Conservation (phyloP, 306 rosid species). For the Prunus davidiana region DNA sequence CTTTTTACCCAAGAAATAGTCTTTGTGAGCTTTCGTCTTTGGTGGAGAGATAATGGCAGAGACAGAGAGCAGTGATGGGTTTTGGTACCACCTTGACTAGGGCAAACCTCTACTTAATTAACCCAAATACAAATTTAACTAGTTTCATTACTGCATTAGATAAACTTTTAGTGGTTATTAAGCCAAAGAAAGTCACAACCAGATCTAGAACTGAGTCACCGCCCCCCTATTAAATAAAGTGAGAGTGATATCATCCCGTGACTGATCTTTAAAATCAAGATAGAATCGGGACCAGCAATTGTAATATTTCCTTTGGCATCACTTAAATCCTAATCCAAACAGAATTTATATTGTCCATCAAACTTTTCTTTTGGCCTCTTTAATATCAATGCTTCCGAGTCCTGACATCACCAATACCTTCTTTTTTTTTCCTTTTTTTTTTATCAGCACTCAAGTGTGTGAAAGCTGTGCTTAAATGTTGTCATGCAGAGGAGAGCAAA, state of each 20-base stretch:
- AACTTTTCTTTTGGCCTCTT: not conserved
- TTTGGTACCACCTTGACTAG: conserved; percentile 40
- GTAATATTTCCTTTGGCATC: not conserved
- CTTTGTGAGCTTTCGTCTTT: no score
- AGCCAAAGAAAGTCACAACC: not conserved
- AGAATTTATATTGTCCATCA: not conserved
- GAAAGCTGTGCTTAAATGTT: not conserved
- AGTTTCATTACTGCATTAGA: not conserved
- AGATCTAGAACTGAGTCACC: not conserved
- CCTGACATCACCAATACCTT: not conserved
- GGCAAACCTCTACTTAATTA: not conserved
- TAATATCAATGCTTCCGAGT: not conserved
- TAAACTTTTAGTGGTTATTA: not conserved
- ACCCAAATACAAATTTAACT: not conserved
- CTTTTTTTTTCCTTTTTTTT: no score
- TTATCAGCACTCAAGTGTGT: not conserved
- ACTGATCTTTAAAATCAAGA: not conserved
- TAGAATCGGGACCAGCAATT: not conserved
- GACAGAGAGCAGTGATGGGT: conserved; percentile 11
- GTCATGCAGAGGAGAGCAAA: not conserved
- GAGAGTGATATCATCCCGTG: not conserved
- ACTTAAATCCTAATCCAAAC: not conserved
- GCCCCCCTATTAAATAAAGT: not conserved
- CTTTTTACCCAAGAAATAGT: not conserved
- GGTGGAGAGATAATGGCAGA: no score